These are phyloP conservation scores for Colletotrichum nymphaeae DNA, from an alignment of 2,329 filamentous ascomycete species.

Conservation along the genomic window DNA sequence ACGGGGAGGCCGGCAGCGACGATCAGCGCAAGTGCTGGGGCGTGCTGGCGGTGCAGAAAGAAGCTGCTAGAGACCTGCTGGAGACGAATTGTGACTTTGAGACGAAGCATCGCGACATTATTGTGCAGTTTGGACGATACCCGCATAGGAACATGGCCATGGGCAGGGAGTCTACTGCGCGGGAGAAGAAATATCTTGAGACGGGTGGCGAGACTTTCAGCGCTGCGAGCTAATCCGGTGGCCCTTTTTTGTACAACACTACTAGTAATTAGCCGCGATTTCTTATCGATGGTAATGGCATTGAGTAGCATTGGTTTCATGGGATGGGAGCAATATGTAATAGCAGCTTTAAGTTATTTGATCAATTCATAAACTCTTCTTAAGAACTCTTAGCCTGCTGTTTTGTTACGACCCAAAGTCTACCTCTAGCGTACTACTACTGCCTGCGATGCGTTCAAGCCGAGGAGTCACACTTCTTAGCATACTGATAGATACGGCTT, in stretches of 20 bases:
- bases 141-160: slow-evolving; percentile 67
- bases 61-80: slow-evolving; percentile 41
- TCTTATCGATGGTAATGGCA: neutral
- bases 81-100: slow-evolving; percentile 47
- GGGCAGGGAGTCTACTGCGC: slow-evolving; percentile 58
- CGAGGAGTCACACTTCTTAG: too few species aligned
- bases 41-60: slow-evolving; percentile 41
- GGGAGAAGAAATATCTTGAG: slow-evolving; percentile 62
- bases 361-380: too few species aligned
- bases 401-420: too few species aligned
- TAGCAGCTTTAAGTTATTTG: too few species aligned
- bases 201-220: slow-evolving; percentile 55
- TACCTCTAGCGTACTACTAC: too few species aligned
- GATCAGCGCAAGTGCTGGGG: slow-evolving; percentile 42
- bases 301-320: neutral
- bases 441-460: too few species aligned
- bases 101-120: slow-evolving; percentile 59
- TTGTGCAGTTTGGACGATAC: slow-evolving; percentile 67
- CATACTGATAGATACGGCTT: too few species aligned
- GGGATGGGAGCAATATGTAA: neutral
- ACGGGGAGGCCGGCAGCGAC: slow-evolving; percentile 39
- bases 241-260: neutral
- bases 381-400: too few species aligned
- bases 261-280: neutral
- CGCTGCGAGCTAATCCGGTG: neutral